These are phyloP conservation scores for Mycena latifolia DNA, from an alignment of 768 basidiomycete species.

Conservation along the genomic window DNA sequence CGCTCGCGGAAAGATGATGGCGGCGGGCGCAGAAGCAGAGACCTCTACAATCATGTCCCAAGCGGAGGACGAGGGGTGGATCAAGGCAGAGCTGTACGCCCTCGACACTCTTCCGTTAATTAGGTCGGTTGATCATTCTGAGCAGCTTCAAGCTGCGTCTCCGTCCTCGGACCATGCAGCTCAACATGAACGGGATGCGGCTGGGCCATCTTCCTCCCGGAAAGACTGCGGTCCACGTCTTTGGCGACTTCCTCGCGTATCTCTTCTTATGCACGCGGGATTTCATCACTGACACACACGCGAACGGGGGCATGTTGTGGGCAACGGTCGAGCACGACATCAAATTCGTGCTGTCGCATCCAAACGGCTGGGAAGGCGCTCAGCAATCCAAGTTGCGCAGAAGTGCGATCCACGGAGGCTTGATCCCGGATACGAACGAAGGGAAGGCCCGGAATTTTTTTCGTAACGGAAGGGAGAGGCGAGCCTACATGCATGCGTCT, in stretches of 20 bases:
- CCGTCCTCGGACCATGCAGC: conserved; percentile 81
- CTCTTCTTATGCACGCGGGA: conserved; percentile 79
- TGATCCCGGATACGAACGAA: conserved; percentile 81
- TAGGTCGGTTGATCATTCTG: background rate
- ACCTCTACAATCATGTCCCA: conserved; percentile 65
- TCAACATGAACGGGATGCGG: conserved; percentile 88
- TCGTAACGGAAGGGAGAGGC: conserved; percentile 90
- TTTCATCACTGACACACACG: conserved; percentile 87
- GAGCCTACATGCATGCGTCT: conserved; percentile 83
- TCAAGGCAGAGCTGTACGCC: conserved; percentile 75
- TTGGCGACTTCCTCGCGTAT: conserved; percentile 84
- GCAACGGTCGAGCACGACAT: conserved; percentile 76
- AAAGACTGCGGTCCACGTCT: conserved; percentile 79
- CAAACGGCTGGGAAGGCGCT: conserved; percentile 83
- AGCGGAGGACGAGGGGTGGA: conserved; percentile 85
- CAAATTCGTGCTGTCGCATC: conserved; percentile 83
- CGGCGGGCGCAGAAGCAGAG: conserved; percentile 85
- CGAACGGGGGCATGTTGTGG: conserved; percentile 79
- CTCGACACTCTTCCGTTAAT: conserved; percentile 30
- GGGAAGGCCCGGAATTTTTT: conserved; percentile 80
- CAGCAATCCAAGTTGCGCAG: conserved; percentile 75
- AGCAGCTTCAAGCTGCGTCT: conserved; percentile 84
- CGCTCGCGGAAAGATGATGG: conserved; percentile 70
- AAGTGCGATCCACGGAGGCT: conserved; percentile 76
- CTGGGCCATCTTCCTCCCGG: conserved; percentile 74